Percentiles rank a stretch among this genome's conserved stretches.
Evolutionary conservation across 2,329 filamentous ascomycete species (phyloP).

Genomic region (Trichoderma cornu-damae): DNA sequence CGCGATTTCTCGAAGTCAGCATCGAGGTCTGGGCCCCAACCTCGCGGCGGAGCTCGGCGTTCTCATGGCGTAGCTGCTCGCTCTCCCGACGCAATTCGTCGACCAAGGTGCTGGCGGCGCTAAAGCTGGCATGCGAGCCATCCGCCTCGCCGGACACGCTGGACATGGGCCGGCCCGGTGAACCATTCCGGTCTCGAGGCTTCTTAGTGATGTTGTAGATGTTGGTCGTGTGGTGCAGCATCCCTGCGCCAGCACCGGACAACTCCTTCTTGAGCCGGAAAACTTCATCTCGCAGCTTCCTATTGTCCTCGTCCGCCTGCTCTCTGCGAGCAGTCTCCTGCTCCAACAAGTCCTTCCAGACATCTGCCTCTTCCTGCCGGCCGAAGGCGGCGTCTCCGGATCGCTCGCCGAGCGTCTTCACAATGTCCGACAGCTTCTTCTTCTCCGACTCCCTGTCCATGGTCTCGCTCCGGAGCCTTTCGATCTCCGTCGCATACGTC

Average conservation of each 20-base stretch:
- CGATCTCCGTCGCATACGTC: slow-evolving; percentile 76
- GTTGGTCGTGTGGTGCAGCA: slow-evolving; percentile 56
- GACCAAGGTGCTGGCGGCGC: slow-evolving; percentile 60
- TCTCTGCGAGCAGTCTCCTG: slow-evolving; percentile 86
- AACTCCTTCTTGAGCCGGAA: slow-evolving; percentile 64
- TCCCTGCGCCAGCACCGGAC: slow-evolving; percentile 29
- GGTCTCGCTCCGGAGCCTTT: slow-evolving; percentile 72
- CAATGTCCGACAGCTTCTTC: slow-evolving; percentile 75
- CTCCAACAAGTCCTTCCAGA: slow-evolving; percentile 92
- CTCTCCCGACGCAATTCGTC: slow-evolving; percentile 68
- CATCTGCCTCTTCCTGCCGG: slow-evolving; percentile 64
- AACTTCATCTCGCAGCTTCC: slow-evolving; percentile 75
- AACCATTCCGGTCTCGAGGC: slow-evolving; percentile 37
- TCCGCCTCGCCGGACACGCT: slow-evolving; percentile 48
- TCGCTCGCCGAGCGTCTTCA: slow-evolving; percentile 51
- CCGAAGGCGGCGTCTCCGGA: slow-evolving; percentile 46
- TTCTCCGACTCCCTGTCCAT: slow-evolving; percentile 79
- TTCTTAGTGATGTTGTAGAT: slow-evolving; percentile 61
- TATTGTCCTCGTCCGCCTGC: slow-evolving; percentile 85
- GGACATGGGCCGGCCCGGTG: slow-evolving; percentile 47
- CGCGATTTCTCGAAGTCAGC: slow-evolving; percentile 90
- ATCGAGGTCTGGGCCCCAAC: slow-evolving; percentile 95
- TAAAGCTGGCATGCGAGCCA: slow-evolving; percentile 48
- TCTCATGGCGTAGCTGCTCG: slow-evolving; percentile 82
- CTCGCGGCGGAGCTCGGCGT: slow-evolving; percentile 84